Percentiles rank a stretch among this genome's conserved stretches.
Conservation (phyloP, 805 yeast genomes). For the Schwanniomyces vanrijiae region DNA sequence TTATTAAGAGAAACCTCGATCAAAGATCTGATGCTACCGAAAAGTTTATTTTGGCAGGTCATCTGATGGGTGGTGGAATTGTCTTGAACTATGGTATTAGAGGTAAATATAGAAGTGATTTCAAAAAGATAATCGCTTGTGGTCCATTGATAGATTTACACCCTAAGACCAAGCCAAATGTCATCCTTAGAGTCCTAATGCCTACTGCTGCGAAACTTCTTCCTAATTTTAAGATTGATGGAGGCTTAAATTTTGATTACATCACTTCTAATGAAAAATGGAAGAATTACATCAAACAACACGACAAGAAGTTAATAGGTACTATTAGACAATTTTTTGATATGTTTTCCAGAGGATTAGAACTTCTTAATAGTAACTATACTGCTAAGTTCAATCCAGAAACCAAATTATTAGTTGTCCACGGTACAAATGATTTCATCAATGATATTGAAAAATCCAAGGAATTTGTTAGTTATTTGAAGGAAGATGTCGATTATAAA, state of each 20-base stretch:
- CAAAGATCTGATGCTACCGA: conserved; percentile 27
- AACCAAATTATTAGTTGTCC: conserved; percentile 55
- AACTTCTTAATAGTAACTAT: conserved; percentile 37
- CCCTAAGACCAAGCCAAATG: conserved; percentile 58
- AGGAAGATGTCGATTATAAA: conserved; percentile 32
- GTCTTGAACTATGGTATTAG: conserved; percentile 57
- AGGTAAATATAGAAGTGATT: conserved; percentile 49
- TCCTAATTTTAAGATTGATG: conserved; percentile 54
- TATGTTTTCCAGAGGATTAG: conserved; percentile 62
- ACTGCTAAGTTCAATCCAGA: conserved; percentile 35
- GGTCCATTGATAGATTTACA: conserved; percentile 65
- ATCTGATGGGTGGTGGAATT: conserved; percentile 84
- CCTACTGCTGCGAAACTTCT: conserved; percentile 36
- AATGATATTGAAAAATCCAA: conserved; percentile 53
- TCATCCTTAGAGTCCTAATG: conserved; percentile 38
- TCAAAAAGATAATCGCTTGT: conserved; percentile 48
- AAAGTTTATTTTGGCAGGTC: conserved; percentile 59
- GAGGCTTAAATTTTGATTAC: conserved; percentile 55
- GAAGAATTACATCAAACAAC: conserved; percentile 41
- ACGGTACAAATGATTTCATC: conserved; percentile 64
- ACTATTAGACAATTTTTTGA: conserved; percentile 62
- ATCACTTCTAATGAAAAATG: conserved; percentile 51
- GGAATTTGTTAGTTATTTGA: conserved; percentile 36
- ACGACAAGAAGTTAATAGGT: conserved; percentile 43
- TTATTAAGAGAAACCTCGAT: conserved; percentile 47